Conservation (phyloP, 1,139 yeast genomes). For the Zygosaccharomyces pseudobailii region DNA sequence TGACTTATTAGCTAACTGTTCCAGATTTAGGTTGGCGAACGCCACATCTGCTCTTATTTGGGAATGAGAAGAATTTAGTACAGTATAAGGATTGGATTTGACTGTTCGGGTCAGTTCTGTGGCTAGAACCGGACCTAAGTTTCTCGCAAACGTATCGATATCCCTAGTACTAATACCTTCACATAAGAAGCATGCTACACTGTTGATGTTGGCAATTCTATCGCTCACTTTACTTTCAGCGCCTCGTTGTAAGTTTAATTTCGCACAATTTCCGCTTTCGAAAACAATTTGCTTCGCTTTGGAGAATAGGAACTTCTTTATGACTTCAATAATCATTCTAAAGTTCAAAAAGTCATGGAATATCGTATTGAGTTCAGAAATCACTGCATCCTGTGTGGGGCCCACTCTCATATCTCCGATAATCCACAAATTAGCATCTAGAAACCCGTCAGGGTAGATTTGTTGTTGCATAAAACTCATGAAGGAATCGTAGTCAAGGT, state of each 20-base stretch:
- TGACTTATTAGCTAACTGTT: conserved; percentile 11
- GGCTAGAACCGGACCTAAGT: conserved; percentile 20
- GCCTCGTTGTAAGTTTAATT: background rate
- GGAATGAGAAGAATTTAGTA: conserved; percentile 16
- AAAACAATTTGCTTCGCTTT: conserved; percentile 7
- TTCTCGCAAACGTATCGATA: conserved; percentile 7
- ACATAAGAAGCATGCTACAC: conserved; percentile 17
- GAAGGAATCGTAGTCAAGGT: conserved; percentile 19
- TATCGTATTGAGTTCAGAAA: conserved; percentile 14
- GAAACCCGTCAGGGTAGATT: conserved; percentile 17
- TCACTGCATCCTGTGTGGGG: conserved; percentile 22
- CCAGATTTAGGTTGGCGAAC: conserved; percentile 13
- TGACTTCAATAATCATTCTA: conserved; percentile 6
- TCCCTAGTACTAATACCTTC: conserved; percentile 7
- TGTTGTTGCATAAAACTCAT: conserved; percentile 14
- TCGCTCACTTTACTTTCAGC: conserved; percentile 2
- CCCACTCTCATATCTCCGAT: conserved; percentile 22
- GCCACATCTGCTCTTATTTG: conserved; percentile 10
- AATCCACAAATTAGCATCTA: conserved; percentile 27
- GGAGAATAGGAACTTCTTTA: conserved; percentile 18
- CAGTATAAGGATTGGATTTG: conserved; percentile 20
- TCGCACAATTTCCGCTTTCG: conserved; percentile 2
- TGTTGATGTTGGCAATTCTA: conserved; percentile 15
- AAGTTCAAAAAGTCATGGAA: conserved; percentile 15
- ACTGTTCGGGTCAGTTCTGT: conserved; percentile 25